Conservation (phyloP, 2,329 filamentous ascomycete species). For the Fusarium oligoseptatum region DNA sequence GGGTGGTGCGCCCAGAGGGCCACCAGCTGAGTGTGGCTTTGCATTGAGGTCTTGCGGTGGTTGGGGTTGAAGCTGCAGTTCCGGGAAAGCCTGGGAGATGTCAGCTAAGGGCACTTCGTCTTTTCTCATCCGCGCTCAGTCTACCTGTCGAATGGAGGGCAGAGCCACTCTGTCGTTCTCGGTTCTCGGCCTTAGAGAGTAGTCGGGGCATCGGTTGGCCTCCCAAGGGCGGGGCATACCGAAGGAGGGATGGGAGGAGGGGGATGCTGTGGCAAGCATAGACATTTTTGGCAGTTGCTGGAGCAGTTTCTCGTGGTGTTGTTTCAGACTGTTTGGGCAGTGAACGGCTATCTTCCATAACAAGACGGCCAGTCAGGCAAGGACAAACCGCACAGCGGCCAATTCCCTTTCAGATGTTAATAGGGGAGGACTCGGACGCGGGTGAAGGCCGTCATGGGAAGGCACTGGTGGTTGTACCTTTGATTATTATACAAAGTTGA, state of each 20-base stretch:
- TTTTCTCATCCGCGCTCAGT: conserved; percentile 3
- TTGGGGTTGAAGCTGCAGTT: conserved; percentile 55
- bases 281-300: conserved; percentile 59
- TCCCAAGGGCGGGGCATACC: conserved; percentile 58
- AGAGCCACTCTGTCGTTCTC: conserved; percentile 60
- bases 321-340: conserved; percentile 48
- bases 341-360: conserved; percentile 59
- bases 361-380: conserved; percentile 39
- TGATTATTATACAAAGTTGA: conserved; percentile 27
- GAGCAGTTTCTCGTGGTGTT: conserved; percentile 41
- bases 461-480: conserved; percentile 10
- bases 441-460: neutral
- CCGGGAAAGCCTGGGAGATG: conserved; percentile 60
- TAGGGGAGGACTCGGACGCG: conserved; percentile 1
- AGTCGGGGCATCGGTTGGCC: conserved; percentile 51
- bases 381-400: conserved; percentile 40
- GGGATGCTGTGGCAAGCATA: conserved; percentile 62
- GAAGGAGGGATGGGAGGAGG: conserved; percentile 57
- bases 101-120: conserved; percentile 35
- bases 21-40: conserved; percentile 51
- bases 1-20: conserved; percentile 51
- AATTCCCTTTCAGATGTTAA: conserved; percentile 26
- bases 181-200: conserved; percentile 51
- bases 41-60: conserved; percentile 47
- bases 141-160: conserved; percentile 68